Evolutionary conservation across 768 basidiomycete species (phyloP).

Genomic region (Cyclocybe aegerita): DNA sequence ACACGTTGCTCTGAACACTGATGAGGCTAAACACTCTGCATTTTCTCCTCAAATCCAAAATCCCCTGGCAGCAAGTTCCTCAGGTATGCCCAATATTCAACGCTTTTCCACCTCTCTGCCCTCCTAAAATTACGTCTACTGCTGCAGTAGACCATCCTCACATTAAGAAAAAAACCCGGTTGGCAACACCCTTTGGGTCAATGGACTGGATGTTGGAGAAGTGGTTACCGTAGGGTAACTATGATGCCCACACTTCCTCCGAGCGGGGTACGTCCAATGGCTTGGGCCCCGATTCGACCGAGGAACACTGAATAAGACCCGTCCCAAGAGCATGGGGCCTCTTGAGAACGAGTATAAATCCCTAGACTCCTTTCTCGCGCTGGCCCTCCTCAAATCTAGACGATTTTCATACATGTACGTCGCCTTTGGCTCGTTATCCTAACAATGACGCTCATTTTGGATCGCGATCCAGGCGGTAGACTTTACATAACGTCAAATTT

Average conservation of each 20-base stretch:
- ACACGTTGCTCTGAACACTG: slow-evolving; percentile 3
- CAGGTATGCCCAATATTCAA: no score
- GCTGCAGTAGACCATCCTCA: no score
- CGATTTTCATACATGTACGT: slow-evolving; percentile 13
- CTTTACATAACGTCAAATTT: background rate
- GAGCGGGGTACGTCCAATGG: slow-evolving; percentile 9
- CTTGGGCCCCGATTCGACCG: slow-evolving; percentile 17
- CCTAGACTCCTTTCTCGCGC: slow-evolving; percentile 5
- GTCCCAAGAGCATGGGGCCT: slow-evolving; percentile 13
- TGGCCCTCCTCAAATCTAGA: slow-evolving; percentile 16
- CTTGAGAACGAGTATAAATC: slow-evolving; percentile 16
- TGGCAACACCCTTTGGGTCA: background rate
- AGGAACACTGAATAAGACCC: slow-evolving; percentile 7
- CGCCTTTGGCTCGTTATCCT: background rate
- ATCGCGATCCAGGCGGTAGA: slow-evolving; percentile 6
- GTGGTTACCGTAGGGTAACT: slow-evolving; percentile 10
- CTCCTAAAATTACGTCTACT: no score
- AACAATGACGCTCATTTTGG: slow-evolving; percentile 3
- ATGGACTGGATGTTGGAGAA: background rate
- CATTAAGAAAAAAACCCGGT: background rate
- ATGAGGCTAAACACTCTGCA: background rate
- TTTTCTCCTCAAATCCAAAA: background rate
- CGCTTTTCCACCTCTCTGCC: no score
- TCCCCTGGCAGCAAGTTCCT: background rate
- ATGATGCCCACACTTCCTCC: slow-evolving; percentile 12